phyloP scores from a whole-genome alignment of 345 rosid genomes.

The Turnera subulata region DNA sequence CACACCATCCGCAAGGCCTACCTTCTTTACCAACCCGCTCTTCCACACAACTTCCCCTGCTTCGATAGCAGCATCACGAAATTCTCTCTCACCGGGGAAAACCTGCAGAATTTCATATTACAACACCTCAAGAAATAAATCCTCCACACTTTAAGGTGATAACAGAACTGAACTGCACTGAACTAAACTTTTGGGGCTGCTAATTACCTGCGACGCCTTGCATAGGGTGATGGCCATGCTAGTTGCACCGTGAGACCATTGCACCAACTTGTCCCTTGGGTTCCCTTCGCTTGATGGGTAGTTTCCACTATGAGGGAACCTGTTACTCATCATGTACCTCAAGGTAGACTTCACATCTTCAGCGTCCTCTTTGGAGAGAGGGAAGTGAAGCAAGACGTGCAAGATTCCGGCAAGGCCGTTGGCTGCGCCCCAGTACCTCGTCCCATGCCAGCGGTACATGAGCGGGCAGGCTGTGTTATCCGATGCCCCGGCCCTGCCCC shows the following conservation, averaged over 20 bases:
- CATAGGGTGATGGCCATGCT: constrained; percentile 67
- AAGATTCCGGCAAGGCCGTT: constrained; percentile 90
- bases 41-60: constrained; percentile 99
- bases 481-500: constrained; percentile 86
- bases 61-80: constrained; percentile 78
- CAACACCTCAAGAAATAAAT: too few species aligned
- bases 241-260: constrained; percentile 89
- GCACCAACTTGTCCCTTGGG: constrained; percentile 77
- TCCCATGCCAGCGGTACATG: constrained; percentile 93
- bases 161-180: too few species aligned
- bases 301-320: constrained; percentile 78
- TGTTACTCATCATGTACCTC: constrained; percentile 82
- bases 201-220: constrained; percentile 74
- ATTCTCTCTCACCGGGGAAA: constrained; percentile 63
- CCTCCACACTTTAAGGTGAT: too few species aligned
- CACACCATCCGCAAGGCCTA: constrained; percentile 73
- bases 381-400: constrained; percentile 74
- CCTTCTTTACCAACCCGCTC: constrained; percentile 72
- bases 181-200: too few species aligned
- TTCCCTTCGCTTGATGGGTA: constrained; percentile 92
- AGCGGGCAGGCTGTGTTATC: constrained; percentile 65
- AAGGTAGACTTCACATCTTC: constrained; percentile 73
- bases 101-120: constrained; percentile 31
- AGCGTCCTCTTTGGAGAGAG: constrained; percentile 45
- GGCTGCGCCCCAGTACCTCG: constrained; percentile 89